phyloP scores from a whole-genome alignment of 352 stramenopile genomes.

The Pythium volutum region DNA sequence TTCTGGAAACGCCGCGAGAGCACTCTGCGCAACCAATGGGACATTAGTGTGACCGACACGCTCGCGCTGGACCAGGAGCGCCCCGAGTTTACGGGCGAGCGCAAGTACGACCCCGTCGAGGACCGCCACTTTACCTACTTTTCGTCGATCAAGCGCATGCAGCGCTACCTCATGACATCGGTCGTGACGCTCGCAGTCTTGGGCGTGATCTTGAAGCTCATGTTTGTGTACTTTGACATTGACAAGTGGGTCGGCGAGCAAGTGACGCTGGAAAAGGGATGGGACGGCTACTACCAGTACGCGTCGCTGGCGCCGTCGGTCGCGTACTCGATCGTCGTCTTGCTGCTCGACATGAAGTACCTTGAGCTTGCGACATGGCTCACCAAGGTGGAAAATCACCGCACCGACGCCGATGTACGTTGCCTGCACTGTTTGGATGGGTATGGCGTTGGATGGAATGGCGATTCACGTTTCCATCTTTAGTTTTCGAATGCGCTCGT shows the following conservation, averaged over 20 bases:
- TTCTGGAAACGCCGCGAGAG: constrained; percentile 91
- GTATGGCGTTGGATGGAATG: not conserved
- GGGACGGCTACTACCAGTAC: constrained; percentile 65
- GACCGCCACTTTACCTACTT: constrained; percentile 85
- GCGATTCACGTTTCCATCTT: not conserved
- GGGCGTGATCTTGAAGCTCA: constrained; percentile 61
- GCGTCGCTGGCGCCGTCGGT: constrained; percentile 66
- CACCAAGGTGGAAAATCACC: constrained; percentile 93
- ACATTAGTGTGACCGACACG: constrained; percentile 43
- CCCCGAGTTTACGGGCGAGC: constrained; percentile 66
- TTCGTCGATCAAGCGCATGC: constrained; percentile 65
- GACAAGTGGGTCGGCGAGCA: constrained; percentile 64
- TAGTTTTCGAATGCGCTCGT: constrained; percentile 93
- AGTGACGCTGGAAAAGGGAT: constrained; percentile 60
- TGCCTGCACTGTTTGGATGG: not conserved
- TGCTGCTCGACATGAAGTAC: constrained; percentile 84
- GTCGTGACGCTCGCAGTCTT: constrained; percentile 67
- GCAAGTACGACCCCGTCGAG: constrained; percentile 73
- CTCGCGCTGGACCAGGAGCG: constrained; percentile 53
- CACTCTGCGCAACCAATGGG: constrained; percentile 84
- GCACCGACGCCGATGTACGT: constrained; percentile 82
- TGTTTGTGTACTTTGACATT: constrained; percentile 81
- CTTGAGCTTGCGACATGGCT: constrained; percentile 89
- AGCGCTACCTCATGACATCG: constrained; percentile 76
- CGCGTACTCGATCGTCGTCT: constrained; percentile 69